A percentile compares a stretch with the other conserved stretches of the same genome.
These are phyloP conservation scores for Neocucurbitaria cava DNA, from an alignment of 2,329 filamentous ascomycete genomes.

Conservation along the genomic window DNA sequence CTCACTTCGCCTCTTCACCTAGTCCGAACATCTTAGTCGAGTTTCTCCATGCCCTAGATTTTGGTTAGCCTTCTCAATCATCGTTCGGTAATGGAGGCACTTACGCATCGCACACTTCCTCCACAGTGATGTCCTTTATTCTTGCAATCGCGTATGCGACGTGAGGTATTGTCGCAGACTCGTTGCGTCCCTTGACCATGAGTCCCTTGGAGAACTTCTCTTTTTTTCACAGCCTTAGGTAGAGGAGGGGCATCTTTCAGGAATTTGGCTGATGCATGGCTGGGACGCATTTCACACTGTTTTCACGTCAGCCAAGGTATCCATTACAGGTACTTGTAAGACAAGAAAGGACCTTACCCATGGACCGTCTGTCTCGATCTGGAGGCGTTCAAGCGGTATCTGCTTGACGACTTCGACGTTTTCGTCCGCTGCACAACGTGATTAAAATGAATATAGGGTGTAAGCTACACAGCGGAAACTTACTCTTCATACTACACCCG, in stretches of 20 bases:
- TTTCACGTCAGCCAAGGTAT: not conserved
- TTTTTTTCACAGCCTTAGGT: conserved; percentile 89
- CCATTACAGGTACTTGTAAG: no score
- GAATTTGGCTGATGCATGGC: conserved; percentile 82
- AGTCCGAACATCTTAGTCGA: conserved; percentile 51
- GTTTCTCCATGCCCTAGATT: conserved; percentile 46
- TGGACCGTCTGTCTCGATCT: conserved; percentile 96
- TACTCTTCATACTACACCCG: conserved; percentile 90
- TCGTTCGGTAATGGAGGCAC: conserved; percentile 34
- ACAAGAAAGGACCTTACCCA: conserved; percentile 69
- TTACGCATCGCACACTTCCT: conserved; percentile 83
- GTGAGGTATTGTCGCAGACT: conserved; percentile 84
- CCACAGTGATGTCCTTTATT: conserved; percentile 79
- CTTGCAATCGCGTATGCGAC: conserved; percentile 89
- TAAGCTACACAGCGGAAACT: conserved; percentile 1
- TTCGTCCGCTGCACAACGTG: conserved; percentile 52
- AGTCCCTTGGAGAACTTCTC: conserved; percentile 88
- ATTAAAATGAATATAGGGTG: conserved; percentile 7
- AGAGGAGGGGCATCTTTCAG: conserved; percentile 72
- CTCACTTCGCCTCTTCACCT: conserved; percentile 31
- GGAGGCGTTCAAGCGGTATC: conserved; percentile 79
- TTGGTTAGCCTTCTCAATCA: conserved; percentile 2
- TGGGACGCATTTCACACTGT: conserved; percentile 87
- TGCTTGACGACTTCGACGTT: conserved; percentile 85
- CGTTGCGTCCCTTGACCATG: conserved; percentile 95